Conservation (phyloP, 345 rosid genomes). For the Eucalyptus curtisii region DNA sequence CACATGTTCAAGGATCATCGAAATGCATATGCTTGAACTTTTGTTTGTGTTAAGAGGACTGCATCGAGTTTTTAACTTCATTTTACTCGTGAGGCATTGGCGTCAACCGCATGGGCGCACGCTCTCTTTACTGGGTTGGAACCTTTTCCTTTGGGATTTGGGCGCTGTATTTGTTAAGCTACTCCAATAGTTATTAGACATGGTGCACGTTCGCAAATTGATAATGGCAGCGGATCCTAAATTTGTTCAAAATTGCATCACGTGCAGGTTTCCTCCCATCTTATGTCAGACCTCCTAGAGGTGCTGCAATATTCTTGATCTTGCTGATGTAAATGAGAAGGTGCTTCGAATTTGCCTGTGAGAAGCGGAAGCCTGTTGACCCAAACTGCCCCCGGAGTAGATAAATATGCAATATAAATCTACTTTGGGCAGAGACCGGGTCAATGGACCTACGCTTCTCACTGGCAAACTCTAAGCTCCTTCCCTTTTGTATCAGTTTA, state of each 20-base stretch:
- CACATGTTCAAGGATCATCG: not conserved
- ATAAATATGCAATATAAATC: not conserved
- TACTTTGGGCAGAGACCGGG: not conserved
- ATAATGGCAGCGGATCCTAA: not conserved
- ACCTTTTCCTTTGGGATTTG: not conserved
- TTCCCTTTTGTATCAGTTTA: not conserved
- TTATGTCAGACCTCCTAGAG: slow-evolving; percentile 45
- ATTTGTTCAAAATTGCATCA: not conserved
- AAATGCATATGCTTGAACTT: not conserved
- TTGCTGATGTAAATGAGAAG: not conserved
- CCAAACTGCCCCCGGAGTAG: not conserved
- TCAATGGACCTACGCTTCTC: not conserved
- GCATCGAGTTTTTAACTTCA: not conserved
- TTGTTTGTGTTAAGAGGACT: not conserved
- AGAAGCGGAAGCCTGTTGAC: not conserved
- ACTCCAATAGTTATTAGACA: not conserved
- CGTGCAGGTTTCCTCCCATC: slow-evolving; percentile 50
- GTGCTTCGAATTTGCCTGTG: not conserved
- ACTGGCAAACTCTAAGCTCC: not conserved
- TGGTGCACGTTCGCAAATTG: not conserved
- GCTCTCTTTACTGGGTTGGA: not conserved
- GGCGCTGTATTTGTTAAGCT: not conserved
- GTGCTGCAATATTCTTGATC: slow-evolving; percentile 50
- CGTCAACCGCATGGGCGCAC: not conserved
- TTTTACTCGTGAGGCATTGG: not conserved